Conservation (phyloP, 345 rosid genomes). For the Dimocarpus longan region DNA sequence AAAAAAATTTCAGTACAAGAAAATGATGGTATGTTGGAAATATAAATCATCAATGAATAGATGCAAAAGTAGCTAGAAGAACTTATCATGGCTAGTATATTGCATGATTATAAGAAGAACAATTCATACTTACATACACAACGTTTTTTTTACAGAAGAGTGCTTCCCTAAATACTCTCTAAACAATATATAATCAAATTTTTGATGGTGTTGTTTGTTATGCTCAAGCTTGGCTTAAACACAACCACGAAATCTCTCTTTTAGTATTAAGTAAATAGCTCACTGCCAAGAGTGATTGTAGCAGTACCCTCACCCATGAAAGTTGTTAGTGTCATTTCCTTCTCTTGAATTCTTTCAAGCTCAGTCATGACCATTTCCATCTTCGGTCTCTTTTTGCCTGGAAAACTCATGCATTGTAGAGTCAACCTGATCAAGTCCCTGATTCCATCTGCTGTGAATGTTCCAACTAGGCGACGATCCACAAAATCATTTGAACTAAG, state of each 20-base stretch:
- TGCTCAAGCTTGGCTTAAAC: conserved; percentile 21
- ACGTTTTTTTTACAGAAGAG: conserved; percentile 16
- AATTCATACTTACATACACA: conserved; percentile 21
- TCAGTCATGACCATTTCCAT: conserved; percentile 52
- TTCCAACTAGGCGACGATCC: conserved; percentile 52
- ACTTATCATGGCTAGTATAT: not conserved
- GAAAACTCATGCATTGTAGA: conserved; percentile 48
- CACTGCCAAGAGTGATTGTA: conserved; percentile 61
- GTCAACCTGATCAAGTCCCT: conserved; percentile 45
- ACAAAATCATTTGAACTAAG: conserved; percentile 45
- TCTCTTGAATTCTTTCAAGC: conserved; percentile 54
- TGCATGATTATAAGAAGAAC: conserved; percentile 17
- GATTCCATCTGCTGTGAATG: conserved; percentile 55
- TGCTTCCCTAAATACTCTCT: not conserved
- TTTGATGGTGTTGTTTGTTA: conserved; percentile 6
- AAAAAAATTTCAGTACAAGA: too few relatives aligned
- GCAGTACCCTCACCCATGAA: conserved; percentile 59
- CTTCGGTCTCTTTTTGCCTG: conserved; percentile 40
- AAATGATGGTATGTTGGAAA: too few relatives aligned
- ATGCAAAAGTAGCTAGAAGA: not conserved
- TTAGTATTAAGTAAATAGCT: conserved; percentile 42
- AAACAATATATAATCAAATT: not conserved
- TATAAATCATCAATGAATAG: not conserved
- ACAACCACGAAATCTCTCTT: conserved; percentile 11
- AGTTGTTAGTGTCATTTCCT: conserved; percentile 56